Evolutionary conservation across 257 asterid genomes (phyloP).

Genomic region (Thymus mandschuricus): DNA sequence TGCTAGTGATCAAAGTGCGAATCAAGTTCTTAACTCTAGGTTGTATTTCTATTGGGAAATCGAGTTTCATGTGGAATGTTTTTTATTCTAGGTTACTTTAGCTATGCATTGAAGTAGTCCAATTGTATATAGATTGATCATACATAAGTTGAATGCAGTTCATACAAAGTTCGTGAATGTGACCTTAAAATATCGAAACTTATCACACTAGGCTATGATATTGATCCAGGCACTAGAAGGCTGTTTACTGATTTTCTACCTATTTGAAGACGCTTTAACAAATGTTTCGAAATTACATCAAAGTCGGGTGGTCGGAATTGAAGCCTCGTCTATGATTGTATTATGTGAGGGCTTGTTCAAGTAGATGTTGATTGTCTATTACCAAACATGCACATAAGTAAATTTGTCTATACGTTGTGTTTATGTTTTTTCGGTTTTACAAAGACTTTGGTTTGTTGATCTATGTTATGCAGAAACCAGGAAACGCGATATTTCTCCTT

Average conservation of each 20-base stretch:
- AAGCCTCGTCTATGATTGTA: slow-evolving; percentile 5
- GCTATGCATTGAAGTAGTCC: no score
- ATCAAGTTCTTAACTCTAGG: slow-evolving; percentile 6
- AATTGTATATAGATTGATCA: no score
- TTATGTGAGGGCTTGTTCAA: no score
- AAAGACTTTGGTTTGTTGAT: slow-evolving; percentile 11
- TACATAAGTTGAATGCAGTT: no score
- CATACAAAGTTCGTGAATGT: no score
- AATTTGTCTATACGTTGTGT: not conserved
- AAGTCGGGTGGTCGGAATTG: not conserved
- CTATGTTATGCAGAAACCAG: slow-evolving; percentile 42
- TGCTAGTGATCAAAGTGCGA: not conserved
- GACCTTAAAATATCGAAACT: no score
- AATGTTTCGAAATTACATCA: not conserved
- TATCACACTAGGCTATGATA: no score
- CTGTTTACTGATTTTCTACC: not conserved
- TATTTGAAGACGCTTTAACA: not conserved
- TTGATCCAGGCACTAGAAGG: not conserved
- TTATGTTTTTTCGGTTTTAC: slow-evolving; percentile 5
- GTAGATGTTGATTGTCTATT: not conserved
- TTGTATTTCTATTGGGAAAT: slow-evolving; percentile 1
- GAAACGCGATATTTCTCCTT: slow-evolving; percentile 52
- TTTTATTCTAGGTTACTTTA: not conserved
- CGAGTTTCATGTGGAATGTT: not conserved
- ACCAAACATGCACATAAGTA: not conserved